A percentile compares a stretch with the other conserved stretches of the same genome.
Conservation (phyloP, 257 asterid species). For the Solanum sejunctum region DNA sequence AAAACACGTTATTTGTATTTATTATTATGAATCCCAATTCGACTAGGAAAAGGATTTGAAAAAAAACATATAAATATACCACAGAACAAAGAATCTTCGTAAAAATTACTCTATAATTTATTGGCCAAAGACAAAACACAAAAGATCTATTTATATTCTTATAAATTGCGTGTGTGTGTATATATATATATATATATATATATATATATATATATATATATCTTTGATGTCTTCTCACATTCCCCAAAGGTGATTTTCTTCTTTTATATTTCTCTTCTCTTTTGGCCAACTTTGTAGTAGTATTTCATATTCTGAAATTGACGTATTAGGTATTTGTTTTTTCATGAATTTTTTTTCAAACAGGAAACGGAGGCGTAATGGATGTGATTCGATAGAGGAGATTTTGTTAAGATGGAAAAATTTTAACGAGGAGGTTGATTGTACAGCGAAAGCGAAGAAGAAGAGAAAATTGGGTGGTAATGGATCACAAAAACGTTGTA, state of each 20-base stretch:
- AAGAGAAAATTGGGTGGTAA: not conserved
- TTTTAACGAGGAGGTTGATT: not conserved
- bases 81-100: not conserved
- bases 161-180: too few species aligned
- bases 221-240: not conserved
- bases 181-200: too few species aligned
- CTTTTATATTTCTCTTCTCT: too few species aligned
- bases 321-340: too few species aligned
- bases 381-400: not conserved
- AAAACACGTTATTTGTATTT: not conserved
- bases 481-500: constrained; percentile 12
- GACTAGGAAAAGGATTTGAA: not conserved
- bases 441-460: not conserved
- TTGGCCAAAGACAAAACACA: not conserved
- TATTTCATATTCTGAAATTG: too few species aligned
- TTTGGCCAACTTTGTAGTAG: not conserved
- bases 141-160: not conserved
- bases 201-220: too few species aligned
- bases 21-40: too few species aligned
- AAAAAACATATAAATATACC: not conserved
- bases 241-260: not conserved
- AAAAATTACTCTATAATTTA: not conserved
- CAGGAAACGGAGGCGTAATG: not conserved
- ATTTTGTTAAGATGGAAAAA: not conserved
- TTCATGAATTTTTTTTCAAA: not conserved